Evolutionary conservation across 1,284 basidiomycete genomes (phyloP).

Genomic region (Moesziomyces globuligerus): DNA sequence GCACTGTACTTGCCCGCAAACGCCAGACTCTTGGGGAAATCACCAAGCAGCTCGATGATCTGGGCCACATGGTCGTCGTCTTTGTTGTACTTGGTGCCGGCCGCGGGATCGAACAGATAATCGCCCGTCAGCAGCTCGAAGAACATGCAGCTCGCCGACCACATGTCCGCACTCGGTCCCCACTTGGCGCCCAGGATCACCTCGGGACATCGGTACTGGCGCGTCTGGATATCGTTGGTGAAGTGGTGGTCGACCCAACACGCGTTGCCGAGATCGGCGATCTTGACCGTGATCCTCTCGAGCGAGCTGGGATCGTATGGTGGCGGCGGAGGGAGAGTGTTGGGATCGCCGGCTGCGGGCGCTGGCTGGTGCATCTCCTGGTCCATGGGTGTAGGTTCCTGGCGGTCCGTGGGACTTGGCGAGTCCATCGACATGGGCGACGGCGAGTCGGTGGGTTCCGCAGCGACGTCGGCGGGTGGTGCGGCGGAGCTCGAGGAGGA

Average conservation of each 20-base stretch:
- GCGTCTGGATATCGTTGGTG: slow-evolving; percentile 94
- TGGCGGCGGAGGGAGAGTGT: slow-evolving; percentile 71
- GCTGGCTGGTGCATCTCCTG: slow-evolving; percentile 63
- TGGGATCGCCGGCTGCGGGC: slow-evolving; percentile 72
- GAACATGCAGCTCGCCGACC: slow-evolving; percentile 91
- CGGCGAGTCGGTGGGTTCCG: slow-evolving; percentile 50
- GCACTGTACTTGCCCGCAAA: slow-evolving; percentile 91
- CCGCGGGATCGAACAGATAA: slow-evolving; percentile 88
- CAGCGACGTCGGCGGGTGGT: slow-evolving; percentile 35
- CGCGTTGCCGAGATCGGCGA: slow-evolving; percentile 95
- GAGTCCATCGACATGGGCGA: slow-evolving; percentile 53
- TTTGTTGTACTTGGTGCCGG: slow-evolving; percentile 82
- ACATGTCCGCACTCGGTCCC: slow-evolving; percentile 93
- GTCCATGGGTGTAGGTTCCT: slow-evolving; percentile 35
- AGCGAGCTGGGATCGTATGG: slow-evolving; percentile 72
- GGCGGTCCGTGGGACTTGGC: slow-evolving; percentile 24
- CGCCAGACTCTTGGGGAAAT: slow-evolving; percentile 83
- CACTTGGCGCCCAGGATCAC: slow-evolving; percentile 95
- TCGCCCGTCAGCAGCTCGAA: slow-evolving; percentile 88
- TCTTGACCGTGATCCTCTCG: slow-evolving; percentile 97
- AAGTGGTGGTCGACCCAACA: slow-evolving; percentile 93
- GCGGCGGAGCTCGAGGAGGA: slow-evolving; percentile 8
- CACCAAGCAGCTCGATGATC: slow-evolving; percentile 95
- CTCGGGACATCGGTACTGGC: slow-evolving; percentile 96
- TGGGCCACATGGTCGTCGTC: slow-evolving; percentile 99